A percentile compares a stretch with the other conserved stretches of the same genome.
Evolutionary conservation across 345 rosid species (phyloP).

Genomic region (Salix caprea): DNA sequence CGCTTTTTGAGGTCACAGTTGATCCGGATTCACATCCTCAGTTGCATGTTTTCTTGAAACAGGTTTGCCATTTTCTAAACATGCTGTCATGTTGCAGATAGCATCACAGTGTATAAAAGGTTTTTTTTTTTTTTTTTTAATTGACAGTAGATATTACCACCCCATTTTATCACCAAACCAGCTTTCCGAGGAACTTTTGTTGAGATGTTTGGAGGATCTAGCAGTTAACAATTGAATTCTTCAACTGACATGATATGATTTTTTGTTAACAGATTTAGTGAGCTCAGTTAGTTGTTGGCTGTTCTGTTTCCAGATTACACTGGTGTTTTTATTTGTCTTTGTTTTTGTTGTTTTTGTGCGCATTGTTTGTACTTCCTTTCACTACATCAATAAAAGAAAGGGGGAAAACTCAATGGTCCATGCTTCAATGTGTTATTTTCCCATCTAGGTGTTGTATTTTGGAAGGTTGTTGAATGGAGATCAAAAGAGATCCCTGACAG

Average conservation of each 20-base stretch:
- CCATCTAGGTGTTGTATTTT: not conserved
- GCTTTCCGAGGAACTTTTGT: not conserved
- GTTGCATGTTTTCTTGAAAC: constrained; percentile 91
- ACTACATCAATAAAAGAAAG: not conserved
- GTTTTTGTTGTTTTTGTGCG: not conserved
- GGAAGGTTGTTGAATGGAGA: not conserved
- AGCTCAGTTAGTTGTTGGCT: not conserved
- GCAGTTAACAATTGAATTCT: not conserved
- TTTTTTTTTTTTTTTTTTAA: not conserved
- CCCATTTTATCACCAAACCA: not conserved
- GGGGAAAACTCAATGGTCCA: not conserved
- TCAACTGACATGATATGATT: not conserved
- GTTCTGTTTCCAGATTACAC: not conserved
- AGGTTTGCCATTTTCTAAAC: constrained; percentile 43
- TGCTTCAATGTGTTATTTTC: not conserved
- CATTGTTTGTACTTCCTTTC: not conserved
- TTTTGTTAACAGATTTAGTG: not conserved
- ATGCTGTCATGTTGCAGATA: not conserved
- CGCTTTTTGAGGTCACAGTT: constrained; percentile 91
- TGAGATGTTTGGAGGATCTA: not conserved
- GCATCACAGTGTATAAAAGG: not conserved
- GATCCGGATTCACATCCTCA: constrained; percentile 99
- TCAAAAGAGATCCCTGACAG: not conserved
- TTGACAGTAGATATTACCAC: not conserved
- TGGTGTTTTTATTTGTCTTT: not conserved